phyloP scores from a whole-genome alignment of 371 early-diverging fungal genomes.

The Mortierella sp. region DNA sequence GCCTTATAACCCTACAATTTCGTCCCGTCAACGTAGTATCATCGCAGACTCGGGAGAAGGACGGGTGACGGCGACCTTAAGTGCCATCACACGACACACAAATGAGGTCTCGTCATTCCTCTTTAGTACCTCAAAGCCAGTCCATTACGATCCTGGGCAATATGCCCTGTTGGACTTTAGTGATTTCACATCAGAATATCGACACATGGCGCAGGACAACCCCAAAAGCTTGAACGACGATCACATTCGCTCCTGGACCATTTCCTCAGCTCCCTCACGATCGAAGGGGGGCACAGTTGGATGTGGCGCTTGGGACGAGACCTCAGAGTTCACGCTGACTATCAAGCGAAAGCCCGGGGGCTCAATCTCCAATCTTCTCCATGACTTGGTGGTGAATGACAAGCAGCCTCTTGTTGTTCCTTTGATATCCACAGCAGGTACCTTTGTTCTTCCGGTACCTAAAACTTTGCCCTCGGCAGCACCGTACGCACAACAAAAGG shows the following conservation, averaged over 20 bases:
- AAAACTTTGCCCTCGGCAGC: background rate
- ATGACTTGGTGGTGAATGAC: background rate
- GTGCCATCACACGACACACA: constrained; percentile 25
- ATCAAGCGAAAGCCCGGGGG: constrained; percentile 44
- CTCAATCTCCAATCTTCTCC: constrained; percentile 26
- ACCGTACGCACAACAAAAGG: background rate
- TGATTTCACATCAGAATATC: constrained; percentile 28
- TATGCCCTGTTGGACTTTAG: constrained; percentile 47
- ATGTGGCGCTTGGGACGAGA: constrained; percentile 12
- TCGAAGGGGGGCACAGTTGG: background rate
- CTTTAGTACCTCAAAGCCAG: constrained; percentile 16
- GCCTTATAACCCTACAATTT: constrained; percentile 37
- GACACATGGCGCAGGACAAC: constrained; percentile 35
- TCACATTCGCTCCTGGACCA: constrained; percentile 48
- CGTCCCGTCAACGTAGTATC: constrained; percentile 2
- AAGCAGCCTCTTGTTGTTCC: constrained; percentile 17
- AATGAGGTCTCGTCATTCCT: constrained; percentile 21
- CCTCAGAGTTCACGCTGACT: constrained; percentile 26
- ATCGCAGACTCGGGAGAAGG: background rate
- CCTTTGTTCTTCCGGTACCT: constrained; percentile 21
- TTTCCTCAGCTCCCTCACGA: constrained; percentile 27
- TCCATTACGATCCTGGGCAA: constrained; percentile 33
- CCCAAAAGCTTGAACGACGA: constrained; percentile 49
- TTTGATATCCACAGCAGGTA: constrained; percentile 27
- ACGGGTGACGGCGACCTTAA: constrained; percentile 11